Evolutionary conservation across 2,329 filamentous ascomycete genomes (phyloP), one percentile per base, ranked within the genome.

Genomic region (Pyrenophora teres): DNA sequence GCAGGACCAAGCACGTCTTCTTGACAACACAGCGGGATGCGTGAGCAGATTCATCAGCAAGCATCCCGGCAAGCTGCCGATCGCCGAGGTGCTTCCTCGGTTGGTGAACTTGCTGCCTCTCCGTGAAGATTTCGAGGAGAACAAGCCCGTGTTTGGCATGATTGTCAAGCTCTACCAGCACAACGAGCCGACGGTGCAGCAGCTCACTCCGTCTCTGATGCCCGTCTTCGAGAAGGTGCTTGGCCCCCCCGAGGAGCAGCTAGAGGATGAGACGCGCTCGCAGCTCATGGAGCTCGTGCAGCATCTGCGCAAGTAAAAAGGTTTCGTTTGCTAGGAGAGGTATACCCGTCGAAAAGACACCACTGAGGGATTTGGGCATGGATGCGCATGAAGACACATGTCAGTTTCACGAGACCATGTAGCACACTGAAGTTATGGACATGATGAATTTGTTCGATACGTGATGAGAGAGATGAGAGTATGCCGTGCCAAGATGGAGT

Each of bases 121-220:
- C 57, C 90, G 89, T 74, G 92, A 96, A 71, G 94, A 97, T 74
- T 97, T 85, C 66, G 92, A 97, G 76, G 94, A 97, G 83, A 97
- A 99, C 77, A 90, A 90, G 67, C 92, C 94, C 7, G 87, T 97
- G 54, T 99, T 88, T 78, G 84, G 88, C 73, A 95, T 92, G 84
- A 87, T 99, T 67, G 87, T 90, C 74, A 87, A 89, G 75, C 83
- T 97, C 59, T 97, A 92, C 74, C 83, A 88, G 63, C 78, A 82
- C 56, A 82, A 85, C 59, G 87, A 93, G 75, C 77, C 82, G 10
- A 88, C 85, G 2, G 82, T 92, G 40, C 84, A 87, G 73, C 80
- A 83, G 64, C 80, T 91, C 40, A 92, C 89, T 4, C 81, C 85
- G 32, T 81, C 85, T 69, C 80, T 94, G 50, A 77, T 91, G 60